Evolutionary conservation across 768 basidiomycete genomes (phyloP), one percentile per base, ranked within the genome.

Genomic region (Tricholoma flavovirens): DNA sequence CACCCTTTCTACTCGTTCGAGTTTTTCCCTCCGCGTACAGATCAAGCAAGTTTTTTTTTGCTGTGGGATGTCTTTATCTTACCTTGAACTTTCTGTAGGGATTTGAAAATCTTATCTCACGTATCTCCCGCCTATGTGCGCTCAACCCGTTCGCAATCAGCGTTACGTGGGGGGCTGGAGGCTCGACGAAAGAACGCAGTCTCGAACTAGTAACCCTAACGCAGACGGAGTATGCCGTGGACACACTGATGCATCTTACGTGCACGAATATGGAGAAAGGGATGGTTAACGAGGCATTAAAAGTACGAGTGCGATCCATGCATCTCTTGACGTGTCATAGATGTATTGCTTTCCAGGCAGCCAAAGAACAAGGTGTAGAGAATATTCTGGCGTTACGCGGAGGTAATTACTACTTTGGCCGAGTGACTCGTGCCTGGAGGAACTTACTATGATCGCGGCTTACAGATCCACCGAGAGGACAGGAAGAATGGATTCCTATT

Each of bases 161-260:
- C 64, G 81, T 98, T 19, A 98, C 97, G 64, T 98, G 97, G 97
- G 97, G 97, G 43, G 96, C 97, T 0, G 96, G 97, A 9, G 96
- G 97, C 2, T 84, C 86, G 6, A 98, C 96, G 0, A 92, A 83
- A 62, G 90, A 94, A 32, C 80, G 89, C 30, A 91, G 85, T 66
- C 75, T 99, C 38, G 93, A 95, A 60, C 81, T 99, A 2, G 95
- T 94, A 0, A 82, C 81, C 10, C 71, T 92, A 54, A 83, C 83
- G 1, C 90, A 93, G 68, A 73, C 76, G 15, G 82, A 85, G 54
- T 81, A 90, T 69, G 84, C 81, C 1, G 73, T 95, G 43, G 91
- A 97, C 62, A 94, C 93, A 1, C 82, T 97, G 58, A 76, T 99
- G 67, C 97, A 99, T 74, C 70, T 99, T 61, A 98, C 96, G 6